A percentile compares a stretch with the other conserved stretches of the same genome.
These are phyloP conservation scores for Gossypium bickii DNA, from an alignment of 345 rosid genomes.

Conservation along the genomic window DNA sequence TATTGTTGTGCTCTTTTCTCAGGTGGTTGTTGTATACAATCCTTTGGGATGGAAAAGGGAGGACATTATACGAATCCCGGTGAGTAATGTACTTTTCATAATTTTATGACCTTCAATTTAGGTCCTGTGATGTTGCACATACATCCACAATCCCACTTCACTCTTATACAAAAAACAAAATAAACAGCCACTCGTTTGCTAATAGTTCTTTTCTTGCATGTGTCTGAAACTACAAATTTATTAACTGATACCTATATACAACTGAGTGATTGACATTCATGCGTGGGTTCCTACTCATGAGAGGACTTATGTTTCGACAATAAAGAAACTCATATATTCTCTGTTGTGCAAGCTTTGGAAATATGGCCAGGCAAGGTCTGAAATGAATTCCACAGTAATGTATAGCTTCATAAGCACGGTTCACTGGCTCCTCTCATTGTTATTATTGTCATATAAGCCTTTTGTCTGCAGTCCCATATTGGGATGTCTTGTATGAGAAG, in stretches of 20 bases:
- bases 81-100: slow-evolving; percentile 27
- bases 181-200: background rate
- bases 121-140: background rate
- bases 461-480: background rate
- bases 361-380: background rate
- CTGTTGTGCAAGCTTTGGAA: background rate
- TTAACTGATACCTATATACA: background rate
- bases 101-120: slow-evolving; percentile 7
- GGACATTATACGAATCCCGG: slow-evolving; percentile 55
- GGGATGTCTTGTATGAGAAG: background rate
- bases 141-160: background rate
- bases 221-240: background rate
- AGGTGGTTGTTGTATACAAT: slow-evolving; percentile 61
- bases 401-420: background rate
- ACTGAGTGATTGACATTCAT: background rate
- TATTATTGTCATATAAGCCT: background rate
- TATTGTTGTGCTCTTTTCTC: slow-evolving; percentile 10
- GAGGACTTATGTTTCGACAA: background rate
- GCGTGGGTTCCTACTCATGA: background rate
- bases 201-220: background rate
- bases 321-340: background rate
- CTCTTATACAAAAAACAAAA: background rate
- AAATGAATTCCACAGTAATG: background rate
- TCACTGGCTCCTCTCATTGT: background rate
- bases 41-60: slow-evolving; percentile 63